Evolutionary conservation across 2,329 filamentous ascomycete genomes (phyloP).

Genomic region (Chalara sp.): DNA sequence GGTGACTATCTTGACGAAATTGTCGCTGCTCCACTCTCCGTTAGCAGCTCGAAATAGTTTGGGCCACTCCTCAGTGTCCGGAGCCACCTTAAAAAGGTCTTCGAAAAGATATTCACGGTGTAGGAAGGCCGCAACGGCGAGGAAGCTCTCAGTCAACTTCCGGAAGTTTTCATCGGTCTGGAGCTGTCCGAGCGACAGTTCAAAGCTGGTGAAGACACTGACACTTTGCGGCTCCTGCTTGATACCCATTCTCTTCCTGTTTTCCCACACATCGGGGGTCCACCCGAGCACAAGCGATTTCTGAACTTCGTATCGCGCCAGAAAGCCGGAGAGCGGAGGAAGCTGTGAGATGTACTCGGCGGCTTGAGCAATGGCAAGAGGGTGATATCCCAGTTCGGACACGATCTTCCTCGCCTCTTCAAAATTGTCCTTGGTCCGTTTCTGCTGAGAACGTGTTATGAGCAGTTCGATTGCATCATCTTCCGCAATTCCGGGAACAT

Average conservation of each 20-base stretch:
- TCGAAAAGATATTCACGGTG: background rate
- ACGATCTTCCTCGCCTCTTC: background rate
- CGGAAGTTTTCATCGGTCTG: background rate
- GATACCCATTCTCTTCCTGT: too few relatives aligned
- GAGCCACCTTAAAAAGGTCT: background rate
- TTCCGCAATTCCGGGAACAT: background rate
- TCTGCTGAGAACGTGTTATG: background rate
- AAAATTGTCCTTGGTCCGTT: background rate
- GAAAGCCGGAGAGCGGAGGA: background rate
- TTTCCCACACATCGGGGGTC: background rate
- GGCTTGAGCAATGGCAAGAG: conserved; percentile 1
- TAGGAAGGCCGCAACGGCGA: background rate
- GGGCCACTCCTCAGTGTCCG: background rate
- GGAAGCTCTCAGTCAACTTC: background rate
- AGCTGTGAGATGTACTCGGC: background rate
- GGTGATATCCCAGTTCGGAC: background rate
- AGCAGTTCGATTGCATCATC: background rate
- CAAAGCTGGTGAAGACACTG: background rate
- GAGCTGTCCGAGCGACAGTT: background rate
- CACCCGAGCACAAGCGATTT: background rate
- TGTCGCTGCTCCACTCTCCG: background rate
- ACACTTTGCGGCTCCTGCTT: too few relatives aligned
- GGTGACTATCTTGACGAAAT: background rate
- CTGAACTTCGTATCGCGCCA: background rate
- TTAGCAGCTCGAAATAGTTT: background rate